Conservation (phyloP, 257 asterid genomes). For the Nicotiana sylvestris region DNA sequence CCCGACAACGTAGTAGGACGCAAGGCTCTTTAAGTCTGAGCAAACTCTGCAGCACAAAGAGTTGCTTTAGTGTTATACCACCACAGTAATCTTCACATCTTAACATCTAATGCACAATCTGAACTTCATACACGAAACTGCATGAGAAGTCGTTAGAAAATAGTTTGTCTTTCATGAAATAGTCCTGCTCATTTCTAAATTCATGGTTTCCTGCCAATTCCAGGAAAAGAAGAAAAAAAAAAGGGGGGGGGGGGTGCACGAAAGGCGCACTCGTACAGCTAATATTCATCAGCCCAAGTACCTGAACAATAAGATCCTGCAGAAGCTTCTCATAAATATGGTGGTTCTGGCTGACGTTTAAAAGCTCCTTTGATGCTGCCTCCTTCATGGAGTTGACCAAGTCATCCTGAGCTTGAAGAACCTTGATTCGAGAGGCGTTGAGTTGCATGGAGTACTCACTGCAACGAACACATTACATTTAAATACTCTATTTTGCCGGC, state of each 20-base stretch:
- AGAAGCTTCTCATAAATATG: constrained; percentile 53
- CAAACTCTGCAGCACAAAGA: constrained; percentile 52
- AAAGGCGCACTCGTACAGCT: background rate
- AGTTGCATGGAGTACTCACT: constrained; percentile 87
- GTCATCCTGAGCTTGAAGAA: constrained; percentile 94
- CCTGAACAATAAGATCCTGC: constrained; percentile 80
- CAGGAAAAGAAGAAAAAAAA: background rate
- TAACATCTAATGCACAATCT: background rate
- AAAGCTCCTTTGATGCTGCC: constrained; percentile 53
- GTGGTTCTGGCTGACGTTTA: constrained; percentile 46
- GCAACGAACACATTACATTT: constrained; percentile 22
- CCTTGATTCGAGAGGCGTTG: constrained; percentile 80
- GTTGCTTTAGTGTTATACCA: background rate
- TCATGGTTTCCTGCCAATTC: background rate
- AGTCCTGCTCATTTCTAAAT: background rate
- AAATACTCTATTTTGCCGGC: background rate
- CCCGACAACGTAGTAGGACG: constrained; percentile 74
- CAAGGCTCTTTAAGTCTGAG: constrained; percentile 92
- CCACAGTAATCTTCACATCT: background rate
- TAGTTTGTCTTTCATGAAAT: background rate
- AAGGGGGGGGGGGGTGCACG: background rate
- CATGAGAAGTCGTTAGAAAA: background rate
- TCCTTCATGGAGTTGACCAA: constrained; percentile 76
- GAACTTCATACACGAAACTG: background rate
- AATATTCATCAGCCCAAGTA: constrained; percentile 14